Base-by-base conservation (phyloP, 805 yeast species). In the Wickerhamomyces kurtzmanii region DNA sequence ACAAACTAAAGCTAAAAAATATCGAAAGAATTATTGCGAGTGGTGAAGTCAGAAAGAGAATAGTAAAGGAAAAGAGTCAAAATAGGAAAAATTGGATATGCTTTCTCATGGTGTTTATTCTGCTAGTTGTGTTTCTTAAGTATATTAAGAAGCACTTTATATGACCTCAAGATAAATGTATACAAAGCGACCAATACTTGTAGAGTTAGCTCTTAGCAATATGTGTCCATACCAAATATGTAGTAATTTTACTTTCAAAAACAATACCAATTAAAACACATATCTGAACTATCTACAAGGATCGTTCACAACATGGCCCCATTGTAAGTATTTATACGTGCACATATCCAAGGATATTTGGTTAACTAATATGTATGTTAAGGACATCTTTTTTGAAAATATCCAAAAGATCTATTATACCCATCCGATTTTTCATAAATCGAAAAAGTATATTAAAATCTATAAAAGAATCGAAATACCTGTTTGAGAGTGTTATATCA, bases 1-100 rank as follows among this genome's bases (percentile, higher is more conserved):
- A 49, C 26, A 47, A 47, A 28, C 48, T 48, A 15, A 28, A 40
- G 5, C 30, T 51, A 23, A 42, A 43, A 18, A 43, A 43, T 24
- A 31, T 51, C 36, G 55, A 49, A 21, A 36, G 38, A 17, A 26
- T 50, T 6, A 21, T 45, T 10, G 32, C 34, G 12, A 28, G 40
- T 22, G 40, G 39, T 20, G 42, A 39, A 15, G 30, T 37, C n/a
- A n/a, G 23, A 20, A 42, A 22, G 26, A 28, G 15, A 39, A 37
- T 14, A 34, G 40, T 10, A 34, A 42, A 22, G 31, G 29, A 15
- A 31, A 14, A 32, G 31, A 23, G 38, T 31, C 17, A 26, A 34
- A 19, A 23, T 20, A 17, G 38, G 38, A 12, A 23, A 27, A 10
- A 12, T 31, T 10, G 24, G 28, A 3, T 34, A 34, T 25, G 12